Evolutionary conservation across 192 early-diverging fungal genomes (phyloP).

Genomic region (Linnemannia zychae): DNA sequence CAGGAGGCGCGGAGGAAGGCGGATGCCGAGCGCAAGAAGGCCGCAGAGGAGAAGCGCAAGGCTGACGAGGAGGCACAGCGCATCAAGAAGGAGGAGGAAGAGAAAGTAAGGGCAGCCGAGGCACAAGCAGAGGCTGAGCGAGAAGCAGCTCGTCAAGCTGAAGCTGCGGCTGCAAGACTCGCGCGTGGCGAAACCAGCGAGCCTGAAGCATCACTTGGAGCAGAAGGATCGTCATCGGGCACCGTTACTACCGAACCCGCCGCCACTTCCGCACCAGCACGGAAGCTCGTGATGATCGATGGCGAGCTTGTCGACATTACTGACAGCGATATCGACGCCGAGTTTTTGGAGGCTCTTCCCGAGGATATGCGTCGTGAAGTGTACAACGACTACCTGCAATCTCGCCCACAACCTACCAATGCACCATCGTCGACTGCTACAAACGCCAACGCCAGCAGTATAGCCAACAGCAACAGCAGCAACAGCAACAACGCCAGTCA

Average conservation of each 20-base stretch:
- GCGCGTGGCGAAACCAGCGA: constrained; percentile 28
- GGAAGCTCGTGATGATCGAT: constrained; percentile 77
- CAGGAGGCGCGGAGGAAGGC: constrained; percentile 60
- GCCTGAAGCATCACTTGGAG: constrained; percentile 29
- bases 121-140: constrained; percentile 34
- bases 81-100: constrained; percentile 60
- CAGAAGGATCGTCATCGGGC: constrained; percentile 18
- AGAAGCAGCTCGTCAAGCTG: constrained; percentile 46
- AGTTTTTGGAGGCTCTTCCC: constrained; percentile 94
- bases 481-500: constrained; percentile 32
- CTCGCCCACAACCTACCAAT: constrained; percentile 29
- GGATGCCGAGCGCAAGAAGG: constrained; percentile 70
- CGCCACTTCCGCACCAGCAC: constrained; percentile 30
- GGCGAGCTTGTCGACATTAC: constrained; percentile 90
- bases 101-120: constrained; percentile 18
- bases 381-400: constrained; percentile 79
- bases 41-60: constrained; percentile 54
- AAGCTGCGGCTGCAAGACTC: constrained; percentile 22
- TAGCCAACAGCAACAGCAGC: constrained; percentile 14
- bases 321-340: constrained; percentile 92
- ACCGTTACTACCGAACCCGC: constrained; percentile 23
- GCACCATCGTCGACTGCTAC: constrained; percentile 1
- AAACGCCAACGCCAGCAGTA: not conserved
- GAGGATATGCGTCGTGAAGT: constrained; percentile 95
- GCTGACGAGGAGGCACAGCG: constrained; percentile 62